A percentile compares a stretch with the other conserved stretches of the same genome.
Evolutionary conservation across 805 yeast species (phyloP).

Genomic region (Cyberlindnera americana): DNA sequence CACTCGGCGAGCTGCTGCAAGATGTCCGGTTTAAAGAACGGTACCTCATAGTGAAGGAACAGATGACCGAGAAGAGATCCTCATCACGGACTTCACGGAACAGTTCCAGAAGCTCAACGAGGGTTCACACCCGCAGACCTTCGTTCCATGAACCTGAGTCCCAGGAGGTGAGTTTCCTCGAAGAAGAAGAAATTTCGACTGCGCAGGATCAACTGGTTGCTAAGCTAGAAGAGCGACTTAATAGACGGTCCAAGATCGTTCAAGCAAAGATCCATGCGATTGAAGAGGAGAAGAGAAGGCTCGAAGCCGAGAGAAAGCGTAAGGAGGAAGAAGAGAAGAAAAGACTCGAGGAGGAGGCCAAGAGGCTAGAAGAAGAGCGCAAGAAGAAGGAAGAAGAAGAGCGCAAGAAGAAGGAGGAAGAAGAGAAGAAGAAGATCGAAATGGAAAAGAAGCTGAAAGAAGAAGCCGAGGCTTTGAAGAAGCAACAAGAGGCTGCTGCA

Average conservation of each 20-base stretch:
- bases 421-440: slow-evolving; percentile 21
- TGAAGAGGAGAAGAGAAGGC: slow-evolving; percentile 19
- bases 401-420: slow-evolving; percentile 12
- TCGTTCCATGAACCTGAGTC: slow-evolving; percentile 3
- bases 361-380: slow-evolving; percentile 17
- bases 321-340: slow-evolving; percentile 14
- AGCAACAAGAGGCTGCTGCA: slow-evolving; percentile 23
- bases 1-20: slow-evolving; percentile 15
- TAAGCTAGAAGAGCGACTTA: slow-evolving; percentile 14
- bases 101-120: slow-evolving; percentile 7
- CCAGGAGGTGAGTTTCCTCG: neutral
- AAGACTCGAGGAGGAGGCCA: slow-evolving; percentile 14
- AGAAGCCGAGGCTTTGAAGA: slow-evolving; percentile 21
- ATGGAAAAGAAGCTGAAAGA: slow-evolving; percentile 24
- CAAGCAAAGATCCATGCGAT: slow-evolving; percentile 15
- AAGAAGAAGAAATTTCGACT: neutral
- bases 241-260: slow-evolving; percentile 10
- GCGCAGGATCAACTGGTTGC: slow-evolving; percentile 12
- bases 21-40: slow-evolving; percentile 22
- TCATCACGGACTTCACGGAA: slow-evolving; percentile 1
- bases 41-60: slow-evolving; percentile 11
- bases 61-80: neutral
- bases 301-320: slow-evolving; percentile 15
- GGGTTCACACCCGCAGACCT: slow-evolving; percentile 13
- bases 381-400: slow-evolving; percentile 17